Evolutionary conservation across 1,284 basidiomycete genomes (phyloP).

Genomic region (Ceratobasidium sp.): DNA sequence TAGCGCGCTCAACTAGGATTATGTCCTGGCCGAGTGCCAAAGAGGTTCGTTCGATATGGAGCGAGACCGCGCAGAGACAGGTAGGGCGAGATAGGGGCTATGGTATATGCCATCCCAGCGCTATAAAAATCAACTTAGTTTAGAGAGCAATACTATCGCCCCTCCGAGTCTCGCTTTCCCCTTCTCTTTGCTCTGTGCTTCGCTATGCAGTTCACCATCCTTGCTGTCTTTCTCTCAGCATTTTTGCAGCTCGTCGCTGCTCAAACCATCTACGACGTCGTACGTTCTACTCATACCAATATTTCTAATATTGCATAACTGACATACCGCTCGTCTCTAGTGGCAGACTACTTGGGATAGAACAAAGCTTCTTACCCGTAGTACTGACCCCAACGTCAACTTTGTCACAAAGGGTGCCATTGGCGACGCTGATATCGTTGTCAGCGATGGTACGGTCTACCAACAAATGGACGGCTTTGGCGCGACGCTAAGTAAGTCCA

Average conservation of each 20-base stretch:
- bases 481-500: slow-evolving; percentile 63
- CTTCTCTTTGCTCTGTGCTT: not conserved
- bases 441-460: slow-evolving; percentile 61
- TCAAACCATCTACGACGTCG: slow-evolving; percentile 46
- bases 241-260: slow-evolving; percentile 27
- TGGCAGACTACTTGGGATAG: slow-evolving; percentile 76
- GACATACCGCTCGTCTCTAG: slow-evolving; percentile 54
- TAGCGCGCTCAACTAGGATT: not conserved
- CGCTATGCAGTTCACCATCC: not conserved
- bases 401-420: slow-evolving; percentile 64
- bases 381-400: slow-evolving; percentile 56
- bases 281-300: slow-evolving; percentile 9
- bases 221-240: not conserved
- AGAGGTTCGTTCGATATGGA: not conserved
- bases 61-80: not conserved
- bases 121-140: not conserved
- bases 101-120: not conserved
- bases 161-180: not conserved
- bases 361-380: slow-evolving; percentile 62
- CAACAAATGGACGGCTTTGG: slow-evolving; percentile 68
- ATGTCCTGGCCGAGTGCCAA: not conserved
- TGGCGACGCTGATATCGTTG: slow-evolving; percentile 64
- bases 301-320: not conserved
- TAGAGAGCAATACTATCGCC: not conserved
- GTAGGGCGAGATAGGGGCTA: not conserved